Base-by-base conservation (phyloP, 305 asterid genomes). In the Solanum hybrid region DNA sequence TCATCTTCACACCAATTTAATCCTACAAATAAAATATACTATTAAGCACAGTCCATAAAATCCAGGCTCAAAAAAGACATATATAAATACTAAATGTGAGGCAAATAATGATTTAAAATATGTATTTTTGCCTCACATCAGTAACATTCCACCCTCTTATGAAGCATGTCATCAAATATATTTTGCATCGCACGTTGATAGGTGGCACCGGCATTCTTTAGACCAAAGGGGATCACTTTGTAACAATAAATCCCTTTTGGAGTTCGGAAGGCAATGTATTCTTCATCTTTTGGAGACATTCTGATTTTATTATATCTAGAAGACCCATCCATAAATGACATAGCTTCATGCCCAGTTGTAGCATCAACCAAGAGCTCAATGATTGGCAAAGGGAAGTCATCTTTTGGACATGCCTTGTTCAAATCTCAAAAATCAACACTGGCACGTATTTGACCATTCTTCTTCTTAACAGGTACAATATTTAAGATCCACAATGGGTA, bases 121-220 rank as follows among this genome's bases (percentile, higher is more conserved):
- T 36, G 38, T 36, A 36, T 36, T 7, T 36, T 36, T 8, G 10
- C 38, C 10, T 36, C 38, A 36, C 38, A 36, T 36, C 38, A 36
- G 3, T 64, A n/a, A n/a, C 27, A 64, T n/a, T 64, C 29, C 26
- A 64, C 71, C 24, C 71, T 60, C 2, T 3, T 20, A 60, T 60
- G 71, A 60, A 60, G 26, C 5, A 60, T 60, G 73, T n/a, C 29
- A 64, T 64, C 13, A 64, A 64, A 64, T 22, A 64, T 9, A 6
- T 22, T 64, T 64, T 64, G 13, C 73, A 64, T 64, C 22, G 27
- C 29, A 64, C 29, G 1, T 64, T 22, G 26, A 24, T 9, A 64
- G 14, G 1, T 22, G 1, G 73, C 29, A 1, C 5, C 6, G 4
- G 0, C 29, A 64, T 64, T 64, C 29, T 10, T 64, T 0, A 64